Evolutionary conservation across 2,329 filamentous ascomycete species (phyloP).

Genomic region (Coniochaeta hoffmannii): DNA sequence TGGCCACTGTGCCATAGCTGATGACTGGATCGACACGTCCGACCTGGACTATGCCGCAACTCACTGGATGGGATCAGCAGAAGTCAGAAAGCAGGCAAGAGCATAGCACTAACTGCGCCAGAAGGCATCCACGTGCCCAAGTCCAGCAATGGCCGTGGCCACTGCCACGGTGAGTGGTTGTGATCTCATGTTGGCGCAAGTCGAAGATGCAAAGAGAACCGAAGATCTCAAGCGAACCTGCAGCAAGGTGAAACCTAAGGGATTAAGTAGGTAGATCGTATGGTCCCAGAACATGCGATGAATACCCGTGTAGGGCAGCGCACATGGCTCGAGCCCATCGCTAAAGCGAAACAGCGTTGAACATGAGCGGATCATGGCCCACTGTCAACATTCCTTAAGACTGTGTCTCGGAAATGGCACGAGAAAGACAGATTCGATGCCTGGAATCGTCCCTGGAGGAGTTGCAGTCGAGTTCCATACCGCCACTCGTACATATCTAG

Average conservation of each 20-base stretch:
- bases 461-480: no score
- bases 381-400: no score
- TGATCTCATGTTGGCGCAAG: not conserved
- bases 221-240: not conserved
- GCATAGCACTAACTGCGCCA: not conserved
- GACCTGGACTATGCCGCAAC: conserved; percentile 23
- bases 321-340: no score
- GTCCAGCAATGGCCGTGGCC: not conserved
- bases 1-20: conserved; percentile 36
- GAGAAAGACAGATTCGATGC: no score
- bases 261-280: not conserved
- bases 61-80: not conserved
- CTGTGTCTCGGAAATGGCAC: no score
- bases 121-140: not conserved
- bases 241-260: not conserved
- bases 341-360: no score
- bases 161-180: not conserved
- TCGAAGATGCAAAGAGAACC: not conserved
- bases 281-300: no score
- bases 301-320: no score
- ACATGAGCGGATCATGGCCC: no score
- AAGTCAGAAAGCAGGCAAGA: not conserved
- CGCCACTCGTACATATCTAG: no score
- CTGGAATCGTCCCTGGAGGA: no score
- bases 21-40: conserved; percentile 52